These are phyloP conservation scores for Geranomyces michiganensis DNA, from an alignment of 192 early-diverging fungal species.

Conservation along the genomic window DNA sequence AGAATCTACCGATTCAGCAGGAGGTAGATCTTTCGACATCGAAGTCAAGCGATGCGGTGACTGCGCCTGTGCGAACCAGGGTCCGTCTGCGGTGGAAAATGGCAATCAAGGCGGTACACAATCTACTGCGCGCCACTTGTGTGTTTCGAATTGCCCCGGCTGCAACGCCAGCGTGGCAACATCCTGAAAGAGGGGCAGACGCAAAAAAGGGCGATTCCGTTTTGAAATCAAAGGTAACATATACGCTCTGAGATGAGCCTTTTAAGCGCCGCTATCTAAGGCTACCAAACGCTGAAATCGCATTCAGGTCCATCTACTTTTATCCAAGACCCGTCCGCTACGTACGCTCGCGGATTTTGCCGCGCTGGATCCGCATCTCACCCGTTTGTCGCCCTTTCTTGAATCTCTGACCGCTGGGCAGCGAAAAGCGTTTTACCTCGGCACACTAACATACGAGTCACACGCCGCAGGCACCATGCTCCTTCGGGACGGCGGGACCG, in stretches of 20 bases:
- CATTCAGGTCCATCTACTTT: constrained; percentile 20
- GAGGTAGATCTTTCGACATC: too few relatives aligned
- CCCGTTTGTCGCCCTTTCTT: constrained; percentile 12
- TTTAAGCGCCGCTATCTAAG: not conserved
- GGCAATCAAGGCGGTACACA: constrained; percentile 18
- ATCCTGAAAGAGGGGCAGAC: not conserved
- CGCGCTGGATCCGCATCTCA: constrained; percentile 8
- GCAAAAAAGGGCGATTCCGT: not conserved
- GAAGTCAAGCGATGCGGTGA: too few relatives aligned
- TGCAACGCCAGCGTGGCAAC: not conserved
- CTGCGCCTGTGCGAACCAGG: not conserved
- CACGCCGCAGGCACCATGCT: constrained; percentile 23
- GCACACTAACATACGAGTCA: constrained; percentile 25
- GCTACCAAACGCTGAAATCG: not conserved
- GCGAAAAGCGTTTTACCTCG: constrained; percentile 25
- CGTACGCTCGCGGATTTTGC: constrained; percentile 16
- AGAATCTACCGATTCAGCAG: too few relatives aligned
- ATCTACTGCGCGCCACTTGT: constrained; percentile 10
- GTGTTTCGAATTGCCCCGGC: constrained; percentile 14
- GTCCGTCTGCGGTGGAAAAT: constrained; percentile 13
- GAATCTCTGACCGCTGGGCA: constrained; percentile 10
- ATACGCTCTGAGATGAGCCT: not conserved
- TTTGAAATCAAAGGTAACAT: constrained; percentile 10
- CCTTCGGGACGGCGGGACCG: constrained; percentile 18
- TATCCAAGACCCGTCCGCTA: constrained; percentile 11